phyloP scores from a whole-genome alignment of 2,329 filamentous ascomycete species.

The Escovopsis sp. region DNA sequence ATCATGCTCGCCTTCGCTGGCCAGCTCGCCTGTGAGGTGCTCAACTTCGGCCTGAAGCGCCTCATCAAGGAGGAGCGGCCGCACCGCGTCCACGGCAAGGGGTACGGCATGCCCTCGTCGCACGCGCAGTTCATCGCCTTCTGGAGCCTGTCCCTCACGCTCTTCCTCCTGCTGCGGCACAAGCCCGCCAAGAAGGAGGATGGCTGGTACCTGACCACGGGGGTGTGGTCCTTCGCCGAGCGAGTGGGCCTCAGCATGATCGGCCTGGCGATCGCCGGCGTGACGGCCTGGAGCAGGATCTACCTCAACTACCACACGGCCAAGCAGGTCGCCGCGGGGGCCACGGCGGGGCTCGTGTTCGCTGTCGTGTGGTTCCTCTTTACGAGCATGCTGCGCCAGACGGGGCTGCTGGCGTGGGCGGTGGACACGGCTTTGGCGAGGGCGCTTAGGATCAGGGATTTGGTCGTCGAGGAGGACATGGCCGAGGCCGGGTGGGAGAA shows the following conservation, averaged over 20 bases:
- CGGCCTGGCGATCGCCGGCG: slow-evolving; percentile 44
- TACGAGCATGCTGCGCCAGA: slow-evolving; percentile 49
- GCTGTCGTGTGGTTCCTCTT: slow-evolving; percentile 66
- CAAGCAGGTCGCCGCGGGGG: slow-evolving; percentile 73
- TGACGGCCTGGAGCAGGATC: slow-evolving; percentile 67
- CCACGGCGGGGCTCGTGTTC: slow-evolving; percentile 51
- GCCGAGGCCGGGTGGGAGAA: slow-evolving; percentile 87
- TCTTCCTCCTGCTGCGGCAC: slow-evolving; percentile 78
- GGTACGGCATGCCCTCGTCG: slow-evolving; percentile 91
- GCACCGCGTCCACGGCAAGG: slow-evolving; percentile 69
- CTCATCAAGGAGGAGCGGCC: slow-evolving; percentile 87
- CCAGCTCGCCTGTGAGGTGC: slow-evolving; percentile 77
- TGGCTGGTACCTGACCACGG: slow-evolving; percentile 2
- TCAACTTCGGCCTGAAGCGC: slow-evolving; percentile 83
- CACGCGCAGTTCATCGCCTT: slow-evolving; percentile 92
- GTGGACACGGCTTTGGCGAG: slow-evolving; percentile 50
- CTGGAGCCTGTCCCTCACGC: slow-evolving; percentile 68
- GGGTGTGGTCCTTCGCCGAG: slow-evolving; percentile 45
- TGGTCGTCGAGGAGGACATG: slow-evolving; percentile 77
- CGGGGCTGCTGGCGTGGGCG: slow-evolving; percentile 57
- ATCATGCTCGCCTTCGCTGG: slow-evolving; percentile 80
- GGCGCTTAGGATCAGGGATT: slow-evolving; percentile 60
- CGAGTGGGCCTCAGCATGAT: slow-evolving; percentile 38
- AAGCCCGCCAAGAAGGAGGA: slow-evolving; percentile 29
- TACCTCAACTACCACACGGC: slow-evolving; percentile 90